Base-by-base conservation (phyloP, 345 rosid genomes). In the Turritis glabra region DNA sequence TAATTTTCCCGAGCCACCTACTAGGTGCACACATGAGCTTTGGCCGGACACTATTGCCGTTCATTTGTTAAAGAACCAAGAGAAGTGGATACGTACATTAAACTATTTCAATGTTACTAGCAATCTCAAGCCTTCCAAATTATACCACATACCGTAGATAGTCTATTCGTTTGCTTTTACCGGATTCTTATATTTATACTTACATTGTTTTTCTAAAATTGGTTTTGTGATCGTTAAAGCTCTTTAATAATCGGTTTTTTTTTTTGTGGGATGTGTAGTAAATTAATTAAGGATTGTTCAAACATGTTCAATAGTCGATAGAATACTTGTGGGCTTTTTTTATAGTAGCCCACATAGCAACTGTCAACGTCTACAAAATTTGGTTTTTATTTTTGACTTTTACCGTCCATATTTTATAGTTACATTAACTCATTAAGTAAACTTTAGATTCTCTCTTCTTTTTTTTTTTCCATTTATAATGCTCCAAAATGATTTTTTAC, bases 21-120 rank as follows among this genome's bases (percentile, higher is more conserved):
- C 88, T 3, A 19, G 53, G 11, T 91, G 98, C 61, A 83, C 90
- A 5, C 94, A 91, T 72, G 92, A 91, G 82, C 82, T 93, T 13
- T 87, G 96, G 96, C 94, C 89, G 0, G 81, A 85, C 23, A 91
- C 94, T 0, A 74, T 85, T 5, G 91, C 92, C 1, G 97, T 93
- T 70, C 97, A 93, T 76, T 73, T 83, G 62, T 75, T 91, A 85
- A 93, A 89, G 89, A 91, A 81, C 58, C 96, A 88, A 50, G 89
- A 84, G 68, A 89, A 83, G 65, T 91, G 98, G 97, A 78, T 93
- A 66, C 69, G 77, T 12, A 83, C 93, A 1, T 75, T 91, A 83
- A 79, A 79, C 61, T 91, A 84, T 65, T 89, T 89, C 75, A 90
- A 93, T 59, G 85, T 82, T 72, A 88, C 93, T 4, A 79, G 43